These are phyloP conservation scores for Ophiostoma perfectum DNA, from an alignment of 2,329 filamentous ascomycete genomes.

Conservation along the genomic window DNA sequence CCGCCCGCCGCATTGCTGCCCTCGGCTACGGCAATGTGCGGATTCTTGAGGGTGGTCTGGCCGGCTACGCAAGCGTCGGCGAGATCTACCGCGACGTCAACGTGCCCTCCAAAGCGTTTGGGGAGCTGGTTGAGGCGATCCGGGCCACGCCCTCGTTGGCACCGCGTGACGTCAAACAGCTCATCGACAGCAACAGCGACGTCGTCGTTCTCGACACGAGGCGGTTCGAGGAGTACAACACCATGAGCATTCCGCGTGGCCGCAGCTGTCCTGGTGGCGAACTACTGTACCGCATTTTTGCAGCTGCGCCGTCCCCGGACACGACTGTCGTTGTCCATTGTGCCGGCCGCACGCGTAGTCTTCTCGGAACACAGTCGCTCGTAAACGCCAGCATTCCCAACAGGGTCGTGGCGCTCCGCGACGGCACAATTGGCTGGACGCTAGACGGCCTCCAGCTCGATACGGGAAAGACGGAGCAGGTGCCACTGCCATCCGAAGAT, in stretches of 20 bases:
- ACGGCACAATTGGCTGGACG: constrained; percentile 21
- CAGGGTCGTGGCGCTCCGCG: constrained; percentile 15
- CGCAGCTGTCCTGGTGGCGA: constrained; percentile 22
- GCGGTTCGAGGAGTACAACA: constrained; percentile 20
- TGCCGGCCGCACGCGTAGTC: constrained; percentile 18
- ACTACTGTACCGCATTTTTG: constrained; percentile 20
- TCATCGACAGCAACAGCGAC: not conserved
- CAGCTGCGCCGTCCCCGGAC: constrained; percentile 16
- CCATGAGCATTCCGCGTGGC: constrained; percentile 21
- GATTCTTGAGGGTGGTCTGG: constrained; percentile 11
- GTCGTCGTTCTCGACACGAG: constrained; percentile 18
- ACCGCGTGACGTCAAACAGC: constrained; percentile 7
- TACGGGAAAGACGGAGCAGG: constrained; percentile 15
- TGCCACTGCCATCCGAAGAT: constrained; percentile 14
- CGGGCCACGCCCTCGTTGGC: constrained; percentile 15
- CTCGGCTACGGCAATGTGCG: constrained; percentile 16
- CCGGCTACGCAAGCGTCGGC: constrained; percentile 16
- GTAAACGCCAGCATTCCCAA: constrained; percentile 19
- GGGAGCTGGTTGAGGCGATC: constrained; percentile 21
- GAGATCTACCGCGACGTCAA: constrained; percentile 22
- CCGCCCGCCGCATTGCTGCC: constrained; percentile 11
- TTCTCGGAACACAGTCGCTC: constrained; percentile 17
- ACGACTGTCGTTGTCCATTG: constrained; percentile 20
- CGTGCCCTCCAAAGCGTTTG: constrained; percentile 21
- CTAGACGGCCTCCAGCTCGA: constrained; percentile 18